Conservation (phyloP, 1,284 basidiomycete genomes). For the Limonomyces culmigenus region DNA sequence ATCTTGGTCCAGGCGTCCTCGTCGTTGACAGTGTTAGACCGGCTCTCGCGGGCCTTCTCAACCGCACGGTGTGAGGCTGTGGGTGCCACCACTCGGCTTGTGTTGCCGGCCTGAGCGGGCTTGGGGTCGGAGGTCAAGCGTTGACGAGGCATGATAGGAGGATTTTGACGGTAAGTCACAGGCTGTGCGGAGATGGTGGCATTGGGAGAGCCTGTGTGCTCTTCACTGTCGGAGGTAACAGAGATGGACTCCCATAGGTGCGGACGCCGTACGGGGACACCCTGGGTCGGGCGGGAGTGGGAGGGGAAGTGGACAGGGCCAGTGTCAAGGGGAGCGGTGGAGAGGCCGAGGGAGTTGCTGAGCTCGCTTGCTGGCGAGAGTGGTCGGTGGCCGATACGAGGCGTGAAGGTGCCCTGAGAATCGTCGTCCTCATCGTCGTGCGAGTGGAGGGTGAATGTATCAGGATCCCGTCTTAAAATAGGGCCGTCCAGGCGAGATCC, state of each 20-base stretch:
- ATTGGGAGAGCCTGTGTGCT: not conserved
- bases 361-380: slow-evolving; percentile 5
- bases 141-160: slow-evolving; percentile 23
- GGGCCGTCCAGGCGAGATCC: too few species aligned
- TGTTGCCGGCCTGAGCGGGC: too few species aligned
- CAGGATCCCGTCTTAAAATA: too few species aligned
- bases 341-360: slow-evolving; percentile 16
- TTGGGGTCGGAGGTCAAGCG: not conserved
- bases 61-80: slow-evolving; percentile 1
- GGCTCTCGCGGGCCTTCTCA: slow-evolving; percentile 18
- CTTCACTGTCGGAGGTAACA: not conserved
- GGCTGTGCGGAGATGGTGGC: slow-evolving; percentile 5
- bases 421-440: slow-evolving; percentile 19
- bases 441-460: slow-evolving; percentile 27
- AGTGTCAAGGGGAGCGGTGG: slow-evolving; percentile 9
- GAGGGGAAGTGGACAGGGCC: not conserved
- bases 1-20: slow-evolving; percentile 66
- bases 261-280: too few species aligned
- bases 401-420: slow-evolving; percentile 10
- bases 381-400: slow-evolving; percentile 2
- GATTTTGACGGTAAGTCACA: too few species aligned
- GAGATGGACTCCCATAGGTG: not conserved
- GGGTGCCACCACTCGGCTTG: not conserved
- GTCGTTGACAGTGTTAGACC: slow-evolving; percentile 34
- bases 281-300: not conserved